phyloP scores from a whole-genome alignment of 768 basidiomycete genomes.

The Postia placenta region DNA sequence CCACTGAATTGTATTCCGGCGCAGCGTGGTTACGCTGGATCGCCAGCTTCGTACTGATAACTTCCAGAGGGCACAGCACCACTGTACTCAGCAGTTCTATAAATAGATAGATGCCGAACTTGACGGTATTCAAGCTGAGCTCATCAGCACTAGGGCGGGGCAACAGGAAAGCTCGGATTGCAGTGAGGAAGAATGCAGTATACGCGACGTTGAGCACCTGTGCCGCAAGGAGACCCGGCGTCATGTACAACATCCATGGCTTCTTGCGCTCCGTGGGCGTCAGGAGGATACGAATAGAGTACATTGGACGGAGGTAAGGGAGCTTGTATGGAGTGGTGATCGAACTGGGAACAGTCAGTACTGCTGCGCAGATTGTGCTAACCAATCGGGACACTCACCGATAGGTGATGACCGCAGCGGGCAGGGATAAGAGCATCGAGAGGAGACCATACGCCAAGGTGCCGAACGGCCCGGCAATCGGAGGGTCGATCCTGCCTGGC shows the following conservation, averaged over 20 bases:
- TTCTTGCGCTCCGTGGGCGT: conserved; percentile 76
- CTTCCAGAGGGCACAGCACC: conserved; percentile 71
- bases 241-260: conserved; percentile 78
- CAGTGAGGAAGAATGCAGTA: conserved; percentile 35
- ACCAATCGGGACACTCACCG: conserved; percentile 38
- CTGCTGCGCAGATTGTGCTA: background rate
- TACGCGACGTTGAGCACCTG: conserved; percentile 41
- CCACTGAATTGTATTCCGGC: conserved; percentile 65
- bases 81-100: conserved; percentile 50
- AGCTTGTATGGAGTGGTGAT: conserved; percentile 81
- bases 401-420: conserved; percentile 70
- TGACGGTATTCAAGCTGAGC: conserved; percentile 43
- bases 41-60: conserved; percentile 70
- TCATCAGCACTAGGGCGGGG: conserved; percentile 40
- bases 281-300: conserved; percentile 62
- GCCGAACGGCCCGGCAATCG: conserved; percentile 52
- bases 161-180: conserved; percentile 48
- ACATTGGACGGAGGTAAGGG: conserved; percentile 50
- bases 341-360: conserved; percentile 38
- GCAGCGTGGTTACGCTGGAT: conserved; percentile 83
- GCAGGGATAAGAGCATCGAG: conserved; percentile 60
- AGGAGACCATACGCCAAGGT: conserved; percentile 59
- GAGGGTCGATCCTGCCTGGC: conserved; percentile 61
- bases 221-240: conserved; percentile 55
- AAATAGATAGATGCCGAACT: conserved; percentile 48